These are phyloP conservation scores for Fusarium succisae DNA, from an alignment of 2,329 filamentous ascomycete genomes.

Conservation along the genomic window DNA sequence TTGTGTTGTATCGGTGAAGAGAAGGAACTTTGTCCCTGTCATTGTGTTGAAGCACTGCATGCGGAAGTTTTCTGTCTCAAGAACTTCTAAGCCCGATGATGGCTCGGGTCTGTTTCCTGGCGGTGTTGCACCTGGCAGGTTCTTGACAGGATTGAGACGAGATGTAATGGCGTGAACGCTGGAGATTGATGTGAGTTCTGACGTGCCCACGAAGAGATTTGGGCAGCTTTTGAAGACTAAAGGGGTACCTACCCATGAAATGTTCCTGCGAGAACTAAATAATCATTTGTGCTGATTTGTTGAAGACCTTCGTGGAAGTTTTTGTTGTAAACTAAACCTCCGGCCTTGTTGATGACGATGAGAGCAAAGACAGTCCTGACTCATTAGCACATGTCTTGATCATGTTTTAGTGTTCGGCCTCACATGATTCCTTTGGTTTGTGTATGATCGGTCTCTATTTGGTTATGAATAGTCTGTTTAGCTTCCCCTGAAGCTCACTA, in stretches of 20 bases:
- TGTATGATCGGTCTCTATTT: slow-evolving; percentile 11
- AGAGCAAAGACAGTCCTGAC: slow-evolving; percentile 91
- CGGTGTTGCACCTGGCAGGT: slow-evolving; percentile 46
- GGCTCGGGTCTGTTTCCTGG: slow-evolving; percentile 66
- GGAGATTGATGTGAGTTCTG: slow-evolving; percentile 12
- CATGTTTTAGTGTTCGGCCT: not conserved
- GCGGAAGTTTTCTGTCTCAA: slow-evolving; percentile 94
- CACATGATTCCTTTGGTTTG: slow-evolving; percentile 28
- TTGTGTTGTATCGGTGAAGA: slow-evolving; percentile 92
- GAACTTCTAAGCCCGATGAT: slow-evolving; percentile 84
- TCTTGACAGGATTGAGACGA: slow-evolving; percentile 66
- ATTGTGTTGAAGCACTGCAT: slow-evolving; percentile 95
- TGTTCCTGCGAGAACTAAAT: slow-evolving; percentile 93
- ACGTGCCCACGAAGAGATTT: slow-evolving; percentile 9
- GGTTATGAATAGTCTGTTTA: slow-evolving; percentile 6
- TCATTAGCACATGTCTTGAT: not conserved
- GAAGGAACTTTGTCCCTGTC: slow-evolving; percentile 93
- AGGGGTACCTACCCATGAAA: slow-evolving; percentile 80
- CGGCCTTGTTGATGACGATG: slow-evolving; percentile 98
- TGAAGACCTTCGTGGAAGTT: slow-evolving; percentile 89
- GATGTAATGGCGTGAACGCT: slow-evolving; percentile 77
- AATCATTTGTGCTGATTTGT: slow-evolving; percentile 94
- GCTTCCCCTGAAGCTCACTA: slow-evolving; percentile 36
- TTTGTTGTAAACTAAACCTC: slow-evolving; percentile 94
- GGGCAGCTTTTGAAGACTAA: not conserved